Evolutionary conservation across 148 eudicot genomes (phyloP), one percentile per base, ranked within the genome.

Genomic region (Fagopyrum esculentum): DNA sequence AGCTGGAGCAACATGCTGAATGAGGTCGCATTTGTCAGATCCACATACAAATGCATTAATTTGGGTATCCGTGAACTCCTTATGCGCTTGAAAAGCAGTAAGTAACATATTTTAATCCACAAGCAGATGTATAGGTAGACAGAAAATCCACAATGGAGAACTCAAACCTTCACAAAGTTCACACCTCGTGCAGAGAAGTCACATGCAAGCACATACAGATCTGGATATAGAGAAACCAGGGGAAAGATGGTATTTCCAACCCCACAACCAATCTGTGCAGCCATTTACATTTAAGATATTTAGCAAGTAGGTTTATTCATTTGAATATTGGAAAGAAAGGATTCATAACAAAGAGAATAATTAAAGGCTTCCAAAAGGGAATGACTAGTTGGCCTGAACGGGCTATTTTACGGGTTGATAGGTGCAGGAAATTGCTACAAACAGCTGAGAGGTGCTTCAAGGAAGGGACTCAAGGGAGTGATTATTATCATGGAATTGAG

Each of bases 211-310:
- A 92, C 81, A 75, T 81, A 95, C 70, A 92, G 81, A 75, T 85
- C 83, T 13, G 91, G 94, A 69, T 86, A 90, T 10, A 91, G 83
- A 55, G 96, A 89, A 80, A 89, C 86, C 77, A 95, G 82, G 82
- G 99, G 99, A 73, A 86, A 95, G 78, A 92, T 81, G 35, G 97
- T 92, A 81, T 95, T 95, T 81, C 99, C 99, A 78, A 87, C 97
- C 75, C 99, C 99, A 83, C 99, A 95, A 52, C 99, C 99, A 79
- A 92, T 89, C 99, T 95, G 84, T 35, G 71, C 19, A 66, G 19
- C 71, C 71, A 66, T 66, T 66, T 40, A 13, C 9, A 43, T 35
- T 12, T 43, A 3, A 13, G 71, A 66, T 66, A 26, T 46, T 40
- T 16, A 30, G 6, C 69, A 64, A 64, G 13, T 3, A 12, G 2